These are phyloP conservation scores for Corchorus olitorius DNA, from an alignment of 345 rosid species.

Conservation along the genomic window DNA sequence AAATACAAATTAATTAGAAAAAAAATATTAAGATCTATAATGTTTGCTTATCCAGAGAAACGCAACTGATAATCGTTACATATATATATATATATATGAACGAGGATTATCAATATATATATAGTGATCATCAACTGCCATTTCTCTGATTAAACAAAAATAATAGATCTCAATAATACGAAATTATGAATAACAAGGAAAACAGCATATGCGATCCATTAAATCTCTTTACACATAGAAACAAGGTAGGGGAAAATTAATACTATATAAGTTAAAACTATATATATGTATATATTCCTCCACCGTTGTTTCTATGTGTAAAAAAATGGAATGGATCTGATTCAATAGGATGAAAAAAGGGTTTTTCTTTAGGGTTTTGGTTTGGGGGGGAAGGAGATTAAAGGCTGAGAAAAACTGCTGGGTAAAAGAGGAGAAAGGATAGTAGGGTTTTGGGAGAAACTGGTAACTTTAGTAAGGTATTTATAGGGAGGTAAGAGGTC, in stretches of 20 bases:
- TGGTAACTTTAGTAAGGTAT: neutral
- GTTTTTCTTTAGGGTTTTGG: neutral
- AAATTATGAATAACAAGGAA: no score
- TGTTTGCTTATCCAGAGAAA: neutral
- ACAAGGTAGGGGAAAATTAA: neutral
- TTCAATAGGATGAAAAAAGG: neutral
- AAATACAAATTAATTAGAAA: neutral
- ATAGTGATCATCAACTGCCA: neutral
- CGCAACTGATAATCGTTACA: neutral
- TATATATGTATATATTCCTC: neutral
- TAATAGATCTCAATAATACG: neutral
- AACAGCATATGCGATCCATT: neutral
- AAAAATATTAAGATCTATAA: neutral
- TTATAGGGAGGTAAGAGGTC: neutral
- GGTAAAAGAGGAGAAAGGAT: neutral
- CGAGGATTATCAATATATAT: no score
- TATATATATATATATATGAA: neutral
- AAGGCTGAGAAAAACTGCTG: no score
- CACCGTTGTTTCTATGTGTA: neutral
- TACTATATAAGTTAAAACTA: neutral
- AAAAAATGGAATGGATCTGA: neutral
- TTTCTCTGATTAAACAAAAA: neutral
- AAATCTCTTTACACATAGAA: neutral
- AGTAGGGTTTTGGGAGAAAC: neutral
- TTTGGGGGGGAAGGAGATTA: neutral